Conservation (phyloP, 2,329 filamentous ascomycete genomes). For the Xylariaceae sp. region DNA sequence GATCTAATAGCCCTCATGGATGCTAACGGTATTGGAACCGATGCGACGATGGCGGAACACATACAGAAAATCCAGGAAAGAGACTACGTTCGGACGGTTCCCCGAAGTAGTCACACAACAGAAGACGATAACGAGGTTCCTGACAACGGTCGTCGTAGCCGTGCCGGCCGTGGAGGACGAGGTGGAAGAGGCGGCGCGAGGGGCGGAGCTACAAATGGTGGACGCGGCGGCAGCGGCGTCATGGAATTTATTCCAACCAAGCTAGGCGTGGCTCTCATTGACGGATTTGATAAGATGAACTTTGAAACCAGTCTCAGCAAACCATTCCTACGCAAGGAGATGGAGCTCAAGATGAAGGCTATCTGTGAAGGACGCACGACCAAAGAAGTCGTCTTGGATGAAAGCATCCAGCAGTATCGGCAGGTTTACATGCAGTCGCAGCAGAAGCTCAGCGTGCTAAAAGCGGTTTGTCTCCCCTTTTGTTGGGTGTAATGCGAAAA, state of each 20-base stretch:
- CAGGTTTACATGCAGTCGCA: conserved; percentile 79
- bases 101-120: conserved; percentile 36
- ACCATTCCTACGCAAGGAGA: conserved; percentile 93
- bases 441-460: conserved; percentile 64
- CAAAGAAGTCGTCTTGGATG: conserved; percentile 67
- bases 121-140: conserved; percentile 37
- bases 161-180: conserved; percentile 46
- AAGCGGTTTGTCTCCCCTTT: conserved; percentile 44
- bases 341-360: conserved; percentile 94
- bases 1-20: conserved; percentile 97
- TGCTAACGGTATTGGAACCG: conserved; percentile 95
- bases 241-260: conserved; percentile 91
- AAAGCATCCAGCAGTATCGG: conserved; percentile 82
- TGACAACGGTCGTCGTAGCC: conserved; percentile 41
- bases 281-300: conserved; percentile 92
- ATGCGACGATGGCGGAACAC: conserved; percentile 98
- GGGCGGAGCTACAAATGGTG: conserved; percentile 34
- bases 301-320: conserved; percentile 91
- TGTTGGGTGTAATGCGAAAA: neutral
- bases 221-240: conserved; percentile 48
- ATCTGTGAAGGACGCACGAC: conserved; percentile 85
- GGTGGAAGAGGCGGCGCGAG: conserved; percentile 39
- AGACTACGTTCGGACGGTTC: conserved; percentile 70
- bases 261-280: conserved; percentile 82
- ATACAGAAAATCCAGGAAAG: conserved; percentile 92